Evolutionary conservation across 306 rosid genomes (phyloP).

Genomic region (Lathyrus tuberosus): DNA sequence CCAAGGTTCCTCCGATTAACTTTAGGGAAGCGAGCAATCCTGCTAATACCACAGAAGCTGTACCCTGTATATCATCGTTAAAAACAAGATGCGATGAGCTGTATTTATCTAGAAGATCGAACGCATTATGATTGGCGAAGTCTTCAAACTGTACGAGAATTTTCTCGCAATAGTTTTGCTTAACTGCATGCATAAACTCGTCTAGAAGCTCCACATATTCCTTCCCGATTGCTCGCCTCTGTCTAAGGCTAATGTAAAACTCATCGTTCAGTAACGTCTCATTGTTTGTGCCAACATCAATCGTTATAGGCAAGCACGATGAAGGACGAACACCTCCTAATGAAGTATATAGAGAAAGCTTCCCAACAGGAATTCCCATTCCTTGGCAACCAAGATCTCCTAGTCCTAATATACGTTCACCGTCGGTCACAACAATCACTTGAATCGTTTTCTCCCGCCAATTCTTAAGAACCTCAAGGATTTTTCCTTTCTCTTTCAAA

Average conservation of each 20-base stretch:
- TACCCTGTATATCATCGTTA: conserved; percentile 96
- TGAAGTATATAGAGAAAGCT: conserved; percentile 93
- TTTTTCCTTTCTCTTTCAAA: too few relatives aligned
- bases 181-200: conserved; percentile 89
- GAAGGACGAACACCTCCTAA: conserved; percentile 97
- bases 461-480: too few relatives aligned
- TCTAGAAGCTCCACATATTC: conserved; percentile 93
- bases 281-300: conserved; percentile 98
- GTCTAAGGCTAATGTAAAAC: conserved; percentile 84
- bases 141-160: conserved; percentile 91
- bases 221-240: conserved; percentile 90
- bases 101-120: conserved; percentile 78
- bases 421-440: too few relatives aligned
- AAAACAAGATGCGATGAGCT: conserved; percentile 89
- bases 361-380: too few relatives aligned
- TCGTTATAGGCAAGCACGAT: conserved; percentile 90
- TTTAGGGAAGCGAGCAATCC: conserved; percentile 88
- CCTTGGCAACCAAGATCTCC: too few relatives aligned
- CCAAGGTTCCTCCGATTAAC: conserved; percentile 76
- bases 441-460: too few relatives aligned
- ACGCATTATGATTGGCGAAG: conserved; percentile 95
- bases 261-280: conserved; percentile 83
- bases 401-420: too few relatives aligned
- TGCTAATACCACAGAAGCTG: conserved; percentile 95
- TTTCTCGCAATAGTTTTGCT: conserved; percentile 93